Percentiles rank a stretch among this genome's conserved stretches.
Evolutionary conservation across 2,329 filamentous ascomycete genomes (phyloP).

Genomic region (Microsporum audouinii): DNA sequence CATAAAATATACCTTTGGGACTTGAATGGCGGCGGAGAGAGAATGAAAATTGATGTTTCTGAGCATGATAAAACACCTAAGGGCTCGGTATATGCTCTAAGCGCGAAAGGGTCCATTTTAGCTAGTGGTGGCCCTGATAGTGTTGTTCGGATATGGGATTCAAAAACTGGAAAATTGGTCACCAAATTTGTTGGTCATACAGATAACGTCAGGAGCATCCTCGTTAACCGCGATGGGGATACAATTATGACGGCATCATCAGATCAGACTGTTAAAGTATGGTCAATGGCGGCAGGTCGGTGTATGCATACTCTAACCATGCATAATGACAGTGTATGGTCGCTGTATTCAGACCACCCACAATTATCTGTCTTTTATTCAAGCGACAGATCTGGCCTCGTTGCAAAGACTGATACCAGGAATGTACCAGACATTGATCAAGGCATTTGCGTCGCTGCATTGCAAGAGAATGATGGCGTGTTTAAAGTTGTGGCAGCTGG

Average conservation of each 20-base stretch:
- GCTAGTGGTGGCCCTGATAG: constrained; percentile 92
- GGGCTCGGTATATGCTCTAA: constrained; percentile 87
- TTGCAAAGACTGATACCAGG: constrained; percentile 92
- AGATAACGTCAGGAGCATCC: constrained; percentile 81
- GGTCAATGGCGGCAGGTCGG: constrained; percentile 87
- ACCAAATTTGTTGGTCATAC: constrained; percentile 97
- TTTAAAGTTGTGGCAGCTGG: constrained; percentile 51
- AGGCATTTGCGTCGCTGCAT: constrained; percentile 77
- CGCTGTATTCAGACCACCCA: constrained; percentile 78
- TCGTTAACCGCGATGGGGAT: constrained; percentile 79
- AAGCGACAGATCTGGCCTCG: constrained; percentile 76
- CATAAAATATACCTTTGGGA: constrained; percentile 91
- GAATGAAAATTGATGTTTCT: constrained; percentile 62
- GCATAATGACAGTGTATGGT: constrained; percentile 98
- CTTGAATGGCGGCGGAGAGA: constrained; percentile 73
- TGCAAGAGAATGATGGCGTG: constrained; percentile 72
- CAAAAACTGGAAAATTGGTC: constrained; percentile 73
- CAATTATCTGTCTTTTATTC: constrained; percentile 87
- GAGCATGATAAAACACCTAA: constrained; percentile 74
- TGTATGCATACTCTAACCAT: constrained; percentile 98
- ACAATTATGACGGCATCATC: constrained; percentile 89
- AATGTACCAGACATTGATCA: constrained; percentile 68
- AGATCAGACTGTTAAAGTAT: constrained; percentile 94
- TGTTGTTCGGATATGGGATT: constrained; percentile 84
- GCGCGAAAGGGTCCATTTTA: constrained; percentile 65